These are phyloP conservation scores for Polytolypa hystricis DNA, from an alignment of 2,329 filamentous ascomycete species.

Conservation along the genomic window DNA sequence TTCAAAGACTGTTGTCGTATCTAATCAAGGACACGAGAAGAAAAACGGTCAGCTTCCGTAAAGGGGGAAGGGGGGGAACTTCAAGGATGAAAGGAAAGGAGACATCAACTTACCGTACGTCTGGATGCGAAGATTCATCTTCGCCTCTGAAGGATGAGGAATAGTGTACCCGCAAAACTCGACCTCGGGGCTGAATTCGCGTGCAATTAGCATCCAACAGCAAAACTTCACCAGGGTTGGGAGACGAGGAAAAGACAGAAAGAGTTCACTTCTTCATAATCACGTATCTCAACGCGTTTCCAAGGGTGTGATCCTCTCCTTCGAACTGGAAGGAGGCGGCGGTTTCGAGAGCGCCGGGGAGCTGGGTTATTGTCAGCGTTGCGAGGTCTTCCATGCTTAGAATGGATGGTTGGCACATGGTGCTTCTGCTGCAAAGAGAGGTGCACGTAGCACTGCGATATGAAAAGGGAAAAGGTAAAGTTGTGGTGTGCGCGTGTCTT, in stretches of 20 bases:
- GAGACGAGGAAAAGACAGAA: not conserved
- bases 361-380: slow-evolving; percentile 39
- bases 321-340: slow-evolving; percentile 93
- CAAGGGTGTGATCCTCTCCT: slow-evolving; percentile 87
- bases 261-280: slow-evolving; percentile 90
- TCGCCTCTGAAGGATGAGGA: slow-evolving; percentile 85
- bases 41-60: not conserved
- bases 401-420: too few species aligned
- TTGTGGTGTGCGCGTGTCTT: too few species aligned
- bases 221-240: slow-evolving; percentile 42
- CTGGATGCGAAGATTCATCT: slow-evolving; percentile 96
- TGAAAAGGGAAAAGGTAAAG: too few species aligned
- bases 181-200: slow-evolving; percentile 64
- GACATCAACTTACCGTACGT: slow-evolving; percentile 65
- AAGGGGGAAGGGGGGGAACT: not conserved
- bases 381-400: not conserved
- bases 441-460: too few species aligned
- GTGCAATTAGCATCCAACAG: not conserved
- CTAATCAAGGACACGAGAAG: slow-evolving; percentile 37
- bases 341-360: slow-evolving; percentile 71
- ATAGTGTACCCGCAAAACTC: slow-evolving; percentile 99
- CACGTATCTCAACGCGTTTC: slow-evolving; percentile 85
- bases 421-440: too few species aligned
- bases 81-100: not conserved
- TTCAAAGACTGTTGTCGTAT: slow-evolving; percentile 67